These are phyloP conservation scores for Leucaena leucocephala DNA, from an alignment of 306 rosid species.

Conservation along the genomic window DNA sequence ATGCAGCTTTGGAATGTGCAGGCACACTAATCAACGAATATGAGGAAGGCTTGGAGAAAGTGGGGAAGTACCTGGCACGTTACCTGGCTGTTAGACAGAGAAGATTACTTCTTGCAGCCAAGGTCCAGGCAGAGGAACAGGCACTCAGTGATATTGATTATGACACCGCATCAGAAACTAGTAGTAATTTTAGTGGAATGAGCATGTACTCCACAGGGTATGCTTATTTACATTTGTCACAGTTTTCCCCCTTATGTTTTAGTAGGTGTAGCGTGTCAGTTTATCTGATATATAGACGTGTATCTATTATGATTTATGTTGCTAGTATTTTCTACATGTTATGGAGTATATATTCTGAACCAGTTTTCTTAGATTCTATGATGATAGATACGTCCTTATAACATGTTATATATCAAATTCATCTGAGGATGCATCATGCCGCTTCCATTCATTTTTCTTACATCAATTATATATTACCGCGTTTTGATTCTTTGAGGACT, in stretches of 20 bases:
- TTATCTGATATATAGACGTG: not conserved
- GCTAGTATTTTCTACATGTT: not conserved
- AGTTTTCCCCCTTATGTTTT: constrained; percentile 24
- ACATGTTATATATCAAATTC: constrained; percentile 18
- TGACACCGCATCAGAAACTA: constrained; percentile 87
- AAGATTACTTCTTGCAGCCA: constrained; percentile 89
- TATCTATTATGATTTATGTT: not conserved
- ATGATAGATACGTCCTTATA: not conserved
- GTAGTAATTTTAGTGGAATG: constrained; percentile 99
- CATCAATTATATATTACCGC: not conserved
- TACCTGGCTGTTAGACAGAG: constrained; percentile 94
- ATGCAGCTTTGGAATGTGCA: constrained; percentile 85
- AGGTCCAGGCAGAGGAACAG: constrained; percentile 74
- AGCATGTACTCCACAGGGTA: constrained; percentile 97
- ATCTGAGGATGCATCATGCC: not conserved
- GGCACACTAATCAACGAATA: constrained; percentile 65
- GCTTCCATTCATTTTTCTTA: not conserved
- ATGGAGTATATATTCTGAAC: constrained; percentile 26
- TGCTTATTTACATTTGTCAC: constrained; percentile 28
- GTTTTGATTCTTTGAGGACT: constrained; percentile 11
- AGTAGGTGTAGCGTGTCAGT: constrained; percentile 4
- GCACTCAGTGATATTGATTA: constrained; percentile 73
- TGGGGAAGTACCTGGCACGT: constrained; percentile 93
- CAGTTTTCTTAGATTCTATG: not conserved
- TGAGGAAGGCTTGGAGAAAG: constrained; percentile 90